Conservation (phyloP, 495 filamentous ascomycete genomes). For the Xylaria flabelliformis region DNA sequence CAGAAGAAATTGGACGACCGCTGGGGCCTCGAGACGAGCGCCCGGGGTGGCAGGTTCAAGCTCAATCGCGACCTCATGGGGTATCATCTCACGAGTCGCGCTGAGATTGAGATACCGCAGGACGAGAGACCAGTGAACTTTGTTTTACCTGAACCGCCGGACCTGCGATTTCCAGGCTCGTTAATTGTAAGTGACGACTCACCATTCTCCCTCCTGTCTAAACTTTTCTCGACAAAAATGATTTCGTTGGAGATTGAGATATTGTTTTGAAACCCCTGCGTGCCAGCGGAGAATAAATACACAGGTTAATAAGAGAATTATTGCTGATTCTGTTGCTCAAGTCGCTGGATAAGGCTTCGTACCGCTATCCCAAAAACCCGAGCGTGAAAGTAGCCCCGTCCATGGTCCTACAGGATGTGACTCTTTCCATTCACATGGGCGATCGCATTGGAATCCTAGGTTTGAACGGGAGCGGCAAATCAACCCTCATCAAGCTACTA, state of each 20-base stretch:
- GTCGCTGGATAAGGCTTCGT: conserved; percentile 68
- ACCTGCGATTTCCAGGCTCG: conserved; percentile 75
- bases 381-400: conserved; percentile 28
- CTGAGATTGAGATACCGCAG: conserved; percentile 71
- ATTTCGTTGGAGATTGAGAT: neutral
- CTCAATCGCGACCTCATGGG: conserved; percentile 74
- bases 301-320: neutral
- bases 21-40: conserved; percentile 73
- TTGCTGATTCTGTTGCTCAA: conserved; percentile 4
- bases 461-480: conserved; percentile 77
- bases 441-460: conserved; percentile 77
- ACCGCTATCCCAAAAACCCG: conserved; percentile 57
- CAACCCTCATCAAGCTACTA: conserved; percentile 69
- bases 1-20: conserved; percentile 84
- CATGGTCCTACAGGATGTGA: conserved; percentile 60
- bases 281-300: neutral
- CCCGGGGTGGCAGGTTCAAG: conserved; percentile 77
- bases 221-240: neutral
- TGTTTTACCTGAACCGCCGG: conserved; percentile 62
- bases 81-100: conserved; percentile 60
- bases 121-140: conserved; percentile 68
- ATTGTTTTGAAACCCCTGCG: neutral
- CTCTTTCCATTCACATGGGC: conserved; percentile 68
- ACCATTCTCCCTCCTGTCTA: neutral
- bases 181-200: conserved; percentile 50